Percentiles rank a stretch among this genome's conserved stretches.
These are phyloP conservation scores for Ceratocystis smalleyi DNA, from an alignment of 2,329 filamentous ascomycete species.

Conservation along the genomic window DNA sequence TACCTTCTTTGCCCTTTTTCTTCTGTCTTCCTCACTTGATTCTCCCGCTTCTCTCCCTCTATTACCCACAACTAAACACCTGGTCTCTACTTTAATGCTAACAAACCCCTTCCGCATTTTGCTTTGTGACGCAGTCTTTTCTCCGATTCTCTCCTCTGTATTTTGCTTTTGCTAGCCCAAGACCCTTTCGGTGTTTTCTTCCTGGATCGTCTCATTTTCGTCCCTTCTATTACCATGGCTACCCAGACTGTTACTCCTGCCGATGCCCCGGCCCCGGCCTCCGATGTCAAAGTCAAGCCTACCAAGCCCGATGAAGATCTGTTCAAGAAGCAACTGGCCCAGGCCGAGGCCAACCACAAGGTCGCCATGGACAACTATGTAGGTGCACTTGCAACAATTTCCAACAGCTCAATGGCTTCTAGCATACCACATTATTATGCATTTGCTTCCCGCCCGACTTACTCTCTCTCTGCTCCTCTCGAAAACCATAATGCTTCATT, in stretches of 20 bases:
- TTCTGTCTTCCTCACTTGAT: not conserved
- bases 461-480: not conserved
- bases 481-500: too few species aligned
- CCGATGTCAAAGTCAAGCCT: constrained; percentile 36
- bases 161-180: constrained; percentile 9
- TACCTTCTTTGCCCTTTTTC: not conserved
- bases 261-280: constrained; percentile 29
- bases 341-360: constrained; percentile 76
- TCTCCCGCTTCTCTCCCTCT: not conserved
- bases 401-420: not conserved
- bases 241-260: constrained; percentile 26
- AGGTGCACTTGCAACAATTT: constrained; percentile 19
- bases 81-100: not conserved
- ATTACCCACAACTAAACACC: not conserved
- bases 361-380: constrained; percentile 49
- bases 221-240: constrained; percentile 16
- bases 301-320: constrained; percentile 74
- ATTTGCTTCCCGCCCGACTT: constrained; percentile 12
- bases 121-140: not conserved
- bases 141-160: not conserved
- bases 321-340: constrained; percentile 64
- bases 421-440: not conserved
- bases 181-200: constrained; percentile 18
- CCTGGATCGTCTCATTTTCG: constrained; percentile 16
- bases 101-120: constrained; percentile 5